Conservation (phyloP, 495 filamentous ascomycete genomes). For the Aspergillus bertholletiae region DNA sequence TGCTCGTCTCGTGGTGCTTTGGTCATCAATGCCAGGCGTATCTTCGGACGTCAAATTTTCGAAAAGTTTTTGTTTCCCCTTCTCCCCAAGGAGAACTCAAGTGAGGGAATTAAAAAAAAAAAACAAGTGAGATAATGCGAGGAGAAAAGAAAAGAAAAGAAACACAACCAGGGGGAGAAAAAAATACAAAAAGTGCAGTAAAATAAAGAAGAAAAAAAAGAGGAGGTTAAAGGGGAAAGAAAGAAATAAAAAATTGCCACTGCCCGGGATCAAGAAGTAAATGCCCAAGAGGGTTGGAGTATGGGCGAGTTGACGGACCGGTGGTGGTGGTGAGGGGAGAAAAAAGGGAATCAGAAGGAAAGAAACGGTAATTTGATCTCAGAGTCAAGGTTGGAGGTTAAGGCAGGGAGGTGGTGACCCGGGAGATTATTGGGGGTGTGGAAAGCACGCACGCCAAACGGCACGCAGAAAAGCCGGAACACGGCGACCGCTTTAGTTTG, state of each 20-base stretch:
- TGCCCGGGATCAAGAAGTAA: conserved; percentile 8
- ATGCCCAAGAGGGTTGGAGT: background rate
- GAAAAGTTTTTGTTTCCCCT: conserved; percentile 18
- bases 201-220: conserved; percentile 7
- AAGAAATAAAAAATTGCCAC: conserved; percentile 16
- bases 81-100: conserved; percentile 10
- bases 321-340: conserved; percentile 3
- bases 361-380: background rate
- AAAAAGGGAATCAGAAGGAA: conserved; percentile 3
- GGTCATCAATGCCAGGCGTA: conserved; percentile 26
- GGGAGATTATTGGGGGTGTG: conserved; percentile 1
- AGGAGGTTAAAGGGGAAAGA: conserved; percentile 4
- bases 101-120: conserved; percentile 4
- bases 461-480: conserved; percentile 16
- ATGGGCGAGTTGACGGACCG: background rate
- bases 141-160: conserved; percentile 10
- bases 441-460: conserved; percentile 8
- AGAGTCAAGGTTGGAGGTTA: conserved; percentile 2
- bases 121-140: conserved; percentile 1
- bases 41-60: conserved; percentile 24
- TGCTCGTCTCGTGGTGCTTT: conserved; percentile 21
- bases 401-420: background rate
- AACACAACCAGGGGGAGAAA: conserved; percentile 6
- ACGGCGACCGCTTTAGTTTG: conserved; percentile 16
- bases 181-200: conserved; percentile 2